Percentiles rank a stretch among this genome's conserved stretches.
Conservation (phyloP, 805 yeast genomes). For the Ogataea kodamae region DNA sequence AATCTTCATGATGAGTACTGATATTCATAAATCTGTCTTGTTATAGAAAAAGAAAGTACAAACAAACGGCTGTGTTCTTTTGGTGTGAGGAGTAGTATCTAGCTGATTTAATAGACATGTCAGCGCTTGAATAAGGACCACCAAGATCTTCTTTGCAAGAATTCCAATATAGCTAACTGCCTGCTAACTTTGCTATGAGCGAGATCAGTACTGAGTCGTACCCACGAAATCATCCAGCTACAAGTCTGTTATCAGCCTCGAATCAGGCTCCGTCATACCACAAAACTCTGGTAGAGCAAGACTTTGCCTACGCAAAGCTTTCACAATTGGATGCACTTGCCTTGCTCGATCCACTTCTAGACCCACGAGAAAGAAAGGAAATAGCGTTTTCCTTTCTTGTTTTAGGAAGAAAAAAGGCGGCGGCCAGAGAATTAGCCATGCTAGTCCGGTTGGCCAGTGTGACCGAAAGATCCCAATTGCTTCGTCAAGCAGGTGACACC, state of each 20-base stretch:
- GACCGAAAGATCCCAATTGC: slow-evolving; percentile 11
- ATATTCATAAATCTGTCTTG: no score
- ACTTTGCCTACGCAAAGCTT: slow-evolving; percentile 16
- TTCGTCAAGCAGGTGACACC: slow-evolving; percentile 17
- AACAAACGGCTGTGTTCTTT: slow-evolving; percentile 1
- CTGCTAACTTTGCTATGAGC: slow-evolving; percentile 17
- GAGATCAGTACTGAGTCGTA: slow-evolving; percentile 16
- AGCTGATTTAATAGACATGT: no score
- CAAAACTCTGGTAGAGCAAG: slow-evolving; percentile 14
- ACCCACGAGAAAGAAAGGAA: slow-evolving; percentile 10
- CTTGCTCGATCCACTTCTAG: slow-evolving; percentile 15
- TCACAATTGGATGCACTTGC: slow-evolving; percentile 5
- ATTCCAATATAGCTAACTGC: slow-evolving; percentile 8
- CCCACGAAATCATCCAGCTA: slow-evolving; percentile 17
- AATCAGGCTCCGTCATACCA: slow-evolving; percentile 17
- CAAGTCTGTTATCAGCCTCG: slow-evolving; percentile 18
- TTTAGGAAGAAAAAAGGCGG: slow-evolving; percentile 18
- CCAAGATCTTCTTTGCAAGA: slow-evolving; percentile 9
- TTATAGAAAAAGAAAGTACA: no score
- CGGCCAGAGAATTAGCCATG: slow-evolving; percentile 19
- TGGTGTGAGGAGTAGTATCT: slow-evolving; percentile 1
- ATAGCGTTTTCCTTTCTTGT: slow-evolving; percentile 19
- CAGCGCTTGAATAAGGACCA: slow-evolving; percentile 6
- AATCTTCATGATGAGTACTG: no score
- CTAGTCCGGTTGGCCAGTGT: slow-evolving; percentile 15